Base-by-base conservation (phyloP, 2,329 filamentous ascomycete genomes). In the Phyllosticta citriasiana region DNA sequence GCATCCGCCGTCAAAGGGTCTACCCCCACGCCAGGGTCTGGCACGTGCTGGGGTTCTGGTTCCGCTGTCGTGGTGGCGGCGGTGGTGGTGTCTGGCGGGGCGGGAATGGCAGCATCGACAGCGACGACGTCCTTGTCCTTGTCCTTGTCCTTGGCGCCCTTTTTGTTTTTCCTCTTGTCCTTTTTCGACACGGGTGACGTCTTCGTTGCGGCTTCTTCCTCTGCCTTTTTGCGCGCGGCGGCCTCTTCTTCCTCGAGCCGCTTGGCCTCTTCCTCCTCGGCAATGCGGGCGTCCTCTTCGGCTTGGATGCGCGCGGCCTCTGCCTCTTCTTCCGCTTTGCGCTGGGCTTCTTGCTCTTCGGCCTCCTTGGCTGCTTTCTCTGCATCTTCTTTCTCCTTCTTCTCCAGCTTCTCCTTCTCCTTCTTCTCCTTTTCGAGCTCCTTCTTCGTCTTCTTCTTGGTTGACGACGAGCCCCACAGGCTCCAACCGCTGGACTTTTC, bases 131-230 rank as follows among this genome's bases (percentile, higher is more conserved):
- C 70, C 56, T 40, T 40, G 30, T 33, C 30, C 30, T 33, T 33
- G 30, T 6, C 30, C 30, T 33, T 33, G 8, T 40, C 33, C 33
- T 76, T 77, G 64, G 40, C 40, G 14, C 78, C 79, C 61, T 76
- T 76, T 70, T 82, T 82, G 69, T 79, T 80, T 67, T 77, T 74
- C 57, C 74, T 76, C 66, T 76, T 78, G 63, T 73, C 72, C 62
- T 72, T 70, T 55, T 65, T 64, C 2, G 73, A 47, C 53, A 25
- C 14, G 10, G 61, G 54, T n/a, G 54, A 47, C 61, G 54, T 63
- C 61, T 52, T 63, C 58, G 24, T 57, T 40, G 55, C 53, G 8
- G 26, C 57, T 26, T 75, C 73, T 22, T 63, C 57, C 22, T 61
- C 26, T 6, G 61, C 61, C 19, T 63, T 59, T 25, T 63, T 61